Base-by-base conservation (phyloP, 768 basidiomycete species). In the Arthromyces matolae region DNA sequence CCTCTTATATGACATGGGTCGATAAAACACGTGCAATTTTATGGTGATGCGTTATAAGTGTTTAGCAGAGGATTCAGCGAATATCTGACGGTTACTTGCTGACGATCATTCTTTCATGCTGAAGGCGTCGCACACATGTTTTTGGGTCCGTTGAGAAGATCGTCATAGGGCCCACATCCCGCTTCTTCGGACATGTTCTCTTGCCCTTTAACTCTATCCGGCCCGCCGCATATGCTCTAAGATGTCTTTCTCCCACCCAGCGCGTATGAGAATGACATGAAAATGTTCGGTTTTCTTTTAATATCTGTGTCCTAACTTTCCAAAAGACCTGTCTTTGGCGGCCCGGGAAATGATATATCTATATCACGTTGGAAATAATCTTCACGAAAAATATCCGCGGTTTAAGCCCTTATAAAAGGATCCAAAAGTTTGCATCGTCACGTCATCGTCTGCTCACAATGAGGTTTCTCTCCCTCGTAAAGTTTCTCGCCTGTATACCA, bases 401-500 rank as follows among this genome's bases (percentile, higher is more conserved):
- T 14, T 31, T 28, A 14, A 32, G 16, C 35, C 20, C 44, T 31
- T 49, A 52, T 44, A 34, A 46, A 35, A 32, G 29, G 19, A n/a
- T 49, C 36, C 14, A 14, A 13, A 13, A 42, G 22, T 34, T 22
- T 25, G 16, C 31, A 38, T 24, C 14, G 23, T 19, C 22, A 32
- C 16, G 12, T 19, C 18, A 41, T 20, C 20, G 16, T 42, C 36
- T 29, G 38, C n/a, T 18, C 32, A 47, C 52, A 35, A 67, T 64
- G 59, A 60, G 56, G 53, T 53, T 57, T 40, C 41, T 54, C 28
- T 50, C 58, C 48, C 9, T 63, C 42, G 55, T 27, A 22, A 45
- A 52, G 32, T 45, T 65, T 38, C 25, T 65, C 35, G 59, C 51
- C n/a, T 59, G 60, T 19, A 43, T 66, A 27, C 67, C 70, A 6